Percentiles rank a stretch among this genome's conserved stretches.
These are phyloP conservation scores for Syzygium oleosum DNA, from an alignment of 345 rosid species.

Conservation along the genomic window DNA sequence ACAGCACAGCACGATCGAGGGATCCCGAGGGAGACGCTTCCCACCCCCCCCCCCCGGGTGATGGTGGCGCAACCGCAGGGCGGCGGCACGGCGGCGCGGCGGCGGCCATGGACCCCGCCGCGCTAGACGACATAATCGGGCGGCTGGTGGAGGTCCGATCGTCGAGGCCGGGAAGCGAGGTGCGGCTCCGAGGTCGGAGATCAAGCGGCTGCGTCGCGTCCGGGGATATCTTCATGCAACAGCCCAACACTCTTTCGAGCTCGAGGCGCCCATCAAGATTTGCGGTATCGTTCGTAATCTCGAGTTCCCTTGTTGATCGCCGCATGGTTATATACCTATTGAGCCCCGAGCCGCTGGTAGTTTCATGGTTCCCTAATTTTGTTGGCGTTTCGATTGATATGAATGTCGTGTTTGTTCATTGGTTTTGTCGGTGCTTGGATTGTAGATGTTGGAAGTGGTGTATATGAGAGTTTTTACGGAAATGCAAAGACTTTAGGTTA, in stretches of 20 bases:
- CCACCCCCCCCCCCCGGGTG: background rate
- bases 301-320: background rate
- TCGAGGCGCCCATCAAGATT: conserved; percentile 93
- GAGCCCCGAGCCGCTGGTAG: background rate
- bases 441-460: background rate
- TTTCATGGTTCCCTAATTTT: background rate
- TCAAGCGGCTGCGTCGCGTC: conserved; percentile 77
- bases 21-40: background rate
- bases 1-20: background rate
- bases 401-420: background rate
- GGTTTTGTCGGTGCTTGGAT: background rate
- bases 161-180: conserved; percentile 87
- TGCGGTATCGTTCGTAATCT: conserved; percentile 42
- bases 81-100: background rate
- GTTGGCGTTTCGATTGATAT: background rate
- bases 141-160: conserved; percentile 86
- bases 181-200: conserved; percentile 82
- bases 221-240: conserved; percentile 66
- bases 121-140: conserved; percentile 69
- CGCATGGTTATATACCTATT: background rate
- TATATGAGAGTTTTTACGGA: background rate
- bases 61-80: background rate
- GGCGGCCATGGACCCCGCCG: conserved; percentile 52
- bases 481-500: too few relatives aligned
- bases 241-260: conserved; percentile 92